These are phyloP conservation scores for Komagataella pastoris DNA, from an alignment of 805 yeast genomes.

Conservation along the genomic window DNA sequence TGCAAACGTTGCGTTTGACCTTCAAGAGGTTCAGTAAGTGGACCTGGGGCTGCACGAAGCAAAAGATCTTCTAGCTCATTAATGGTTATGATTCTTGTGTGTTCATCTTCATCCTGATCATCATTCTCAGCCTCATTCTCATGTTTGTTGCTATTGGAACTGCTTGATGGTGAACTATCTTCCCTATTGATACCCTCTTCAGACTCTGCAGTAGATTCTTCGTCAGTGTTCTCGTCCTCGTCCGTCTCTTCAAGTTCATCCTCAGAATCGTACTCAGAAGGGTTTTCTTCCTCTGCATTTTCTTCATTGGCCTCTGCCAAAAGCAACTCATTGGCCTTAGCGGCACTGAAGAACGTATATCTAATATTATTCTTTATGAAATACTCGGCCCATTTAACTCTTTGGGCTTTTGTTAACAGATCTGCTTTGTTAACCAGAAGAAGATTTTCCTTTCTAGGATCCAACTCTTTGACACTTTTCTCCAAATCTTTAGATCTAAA, in stretches of 20 bases:
- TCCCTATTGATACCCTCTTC: slow-evolving; percentile 11
- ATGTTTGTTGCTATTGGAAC: not conserved
- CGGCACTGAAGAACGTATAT: slow-evolving; percentile 89
- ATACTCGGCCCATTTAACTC: slow-evolving; percentile 79
- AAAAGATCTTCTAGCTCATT: slow-evolving; percentile 79
- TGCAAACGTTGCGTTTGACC: slow-evolving; percentile 57
- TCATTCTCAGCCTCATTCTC: slow-evolving; percentile 3
- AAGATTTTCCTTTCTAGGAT: slow-evolving; percentile 65
- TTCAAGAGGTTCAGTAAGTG: slow-evolving; percentile 33
- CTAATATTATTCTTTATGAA: slow-evolving; percentile 57
- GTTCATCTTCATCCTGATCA: slow-evolving; percentile 26
- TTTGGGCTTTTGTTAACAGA: slow-evolving; percentile 61
- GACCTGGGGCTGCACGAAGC: slow-evolving; percentile 64
- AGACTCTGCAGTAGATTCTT: slow-evolving; percentile 8
- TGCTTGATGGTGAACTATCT: slow-evolving; percentile 4
- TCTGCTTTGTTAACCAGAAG: slow-evolving; percentile 91
- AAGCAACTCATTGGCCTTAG: slow-evolving; percentile 45
- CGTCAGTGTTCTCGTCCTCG: slow-evolving; percentile 2
- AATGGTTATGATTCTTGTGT: slow-evolving; percentile 61
- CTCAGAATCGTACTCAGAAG: slow-evolving; percentile 7
- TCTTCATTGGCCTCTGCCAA: slow-evolving; percentile 12
- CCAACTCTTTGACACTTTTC: slow-evolving; percentile 64
- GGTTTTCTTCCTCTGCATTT: slow-evolving; percentile 8
- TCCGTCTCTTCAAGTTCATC: slow-evolving; percentile 12
- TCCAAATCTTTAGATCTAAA: slow-evolving; percentile 83